These are phyloP conservation scores for Juglanconis sp. DNA, from an alignment of 2,329 filamentous ascomycete species.

Conservation along the genomic window DNA sequence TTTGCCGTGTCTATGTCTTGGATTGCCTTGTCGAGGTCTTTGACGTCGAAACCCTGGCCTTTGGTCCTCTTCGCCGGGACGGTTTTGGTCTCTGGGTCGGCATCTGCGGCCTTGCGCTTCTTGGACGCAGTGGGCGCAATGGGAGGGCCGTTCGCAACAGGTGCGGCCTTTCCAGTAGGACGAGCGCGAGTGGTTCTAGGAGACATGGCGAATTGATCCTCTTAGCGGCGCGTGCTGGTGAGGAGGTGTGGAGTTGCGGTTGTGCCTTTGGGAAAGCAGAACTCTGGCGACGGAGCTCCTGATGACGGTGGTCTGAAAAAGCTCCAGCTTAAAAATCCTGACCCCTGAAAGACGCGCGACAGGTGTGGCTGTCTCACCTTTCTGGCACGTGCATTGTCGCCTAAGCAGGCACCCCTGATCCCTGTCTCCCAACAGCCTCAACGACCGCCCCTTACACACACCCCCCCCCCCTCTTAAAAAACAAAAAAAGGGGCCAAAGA, in stretches of 20 bases:
- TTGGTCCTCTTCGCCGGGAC: slow-evolving; percentile 7
- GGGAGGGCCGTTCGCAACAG: slow-evolving; percentile 8
- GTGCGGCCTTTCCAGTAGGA: slow-evolving; percentile 8
- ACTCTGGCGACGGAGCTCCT: neutral
- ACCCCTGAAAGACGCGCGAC: neutral
- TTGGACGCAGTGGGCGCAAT: slow-evolving; percentile 10
- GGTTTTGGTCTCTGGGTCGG: neutral
- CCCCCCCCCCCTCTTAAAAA: too few relatives aligned
- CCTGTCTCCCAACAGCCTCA: neutral
- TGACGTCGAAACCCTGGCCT: neutral
- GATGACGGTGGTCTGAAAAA: neutral
- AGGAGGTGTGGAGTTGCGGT: neutral
- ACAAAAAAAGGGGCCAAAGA: too few relatives aligned
- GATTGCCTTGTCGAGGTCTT: slow-evolving; percentile 5
- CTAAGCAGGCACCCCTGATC: neutral
- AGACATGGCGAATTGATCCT: slow-evolving; percentile 10
- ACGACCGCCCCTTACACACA: too few relatives aligned
- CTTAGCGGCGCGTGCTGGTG: neutral
- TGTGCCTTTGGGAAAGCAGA: neutral
- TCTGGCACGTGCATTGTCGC: neutral
- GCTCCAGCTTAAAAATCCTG: neutral
- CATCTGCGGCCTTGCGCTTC: slow-evolving; percentile 18
- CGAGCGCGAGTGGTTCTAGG: slow-evolving; percentile 13
- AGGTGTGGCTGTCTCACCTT: neutral
- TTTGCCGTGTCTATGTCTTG: neutral